Evolutionary conservation across 805 yeast genomes (phyloP), one percentile per base, ranked within the genome.

Genomic region (Maudiozyma serrabonitensis): DNA sequence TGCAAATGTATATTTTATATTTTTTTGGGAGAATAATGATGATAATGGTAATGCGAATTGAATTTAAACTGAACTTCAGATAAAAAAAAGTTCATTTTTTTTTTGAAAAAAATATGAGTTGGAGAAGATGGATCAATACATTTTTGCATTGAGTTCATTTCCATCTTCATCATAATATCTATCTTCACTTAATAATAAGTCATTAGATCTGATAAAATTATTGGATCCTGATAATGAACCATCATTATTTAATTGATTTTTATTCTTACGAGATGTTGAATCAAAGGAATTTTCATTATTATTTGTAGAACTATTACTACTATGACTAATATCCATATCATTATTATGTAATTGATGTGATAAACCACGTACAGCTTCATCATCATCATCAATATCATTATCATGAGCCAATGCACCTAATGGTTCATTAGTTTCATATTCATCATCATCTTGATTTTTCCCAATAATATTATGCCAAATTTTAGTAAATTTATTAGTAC

Each of bases 351-450:
- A 28, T 11, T 28, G 32, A 28, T 28, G 32, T 35, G 38, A 35
- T n/a, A 16, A 35, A 23, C 18, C 25, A 13, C 9, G 16, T 23
- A 23, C 31, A 13, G 38, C 40, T 5, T 31, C 50, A 8, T 23
- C 25, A 18, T n/a, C 23, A 15, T 16, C 12, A 18, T 25, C 26
- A 13, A 32, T 37, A 50, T 52, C 51, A 28, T 51, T 46, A 15
- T 50, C 56, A 4, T 51, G 42, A 2, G 53, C 40, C 9, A 54
- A 57, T 8, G 47, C 46, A 6, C 63, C 62, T 4, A 59, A 43
- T 4, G 66, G 64, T 7, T 57, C 49, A 39, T 52, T 55, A n/a
- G 63, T 55, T 18, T 56, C 61, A 49, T 60, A 61, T 28, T 59
- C 59, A n/a, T 58, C 58, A 38, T 53, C 54, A 46, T 51, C 48